Evolutionary conservation across 2,329 filamentous ascomycete genomes (phyloP), one percentile per base, ranked within the genome.

Genomic region (Rhytidhysteron rufulum): DNA sequence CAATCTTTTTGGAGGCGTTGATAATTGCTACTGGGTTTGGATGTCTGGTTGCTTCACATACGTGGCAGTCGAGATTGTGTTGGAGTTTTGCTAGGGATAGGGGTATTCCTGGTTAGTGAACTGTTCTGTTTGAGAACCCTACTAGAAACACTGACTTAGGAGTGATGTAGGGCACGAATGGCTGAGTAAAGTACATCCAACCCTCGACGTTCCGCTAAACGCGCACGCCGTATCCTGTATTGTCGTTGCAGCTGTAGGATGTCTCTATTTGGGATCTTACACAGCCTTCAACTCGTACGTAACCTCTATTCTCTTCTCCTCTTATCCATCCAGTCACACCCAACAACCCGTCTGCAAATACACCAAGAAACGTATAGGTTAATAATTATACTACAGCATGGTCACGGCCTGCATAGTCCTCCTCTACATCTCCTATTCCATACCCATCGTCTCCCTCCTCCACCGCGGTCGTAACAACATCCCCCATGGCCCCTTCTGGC

Each of bases 21-120:
- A 65, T 77, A 45, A 61, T 75, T 18, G 66, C 66, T 5, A 74
- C 73, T 0, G 71, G 71, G 2, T 50, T 74, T 37, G 70, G 71
- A 13, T 74, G 71, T 45, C 53, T 70, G 38, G 64, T 74, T 33
- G 66, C 71, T 4, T 65, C 62, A 40, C 71, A 76, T 40, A 75
- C 73, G 4, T 76, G 72, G 67, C 71, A 75, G 48, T 70, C 68
- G 24, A 64, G 74, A 1, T 60, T 76, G 6, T 71, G 68, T 43
- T 77, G 73, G 73, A 72, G 70, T 15, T 77, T 78, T 49, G 73
- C 75, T 8, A 64, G 74, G 4, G 75, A 78, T 48, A 54, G 63
- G 11, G 74, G 73, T 3, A 43, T 77, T 1, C 73, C 74, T 0
- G n/a, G n/a, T n/a, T n/a, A n/a, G n/a, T n/a, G n/a, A n/a, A n/a